Base-by-base conservation (phyloP, 2,329 filamentous ascomycete species). In the Fusarium vanettenii region DNA sequence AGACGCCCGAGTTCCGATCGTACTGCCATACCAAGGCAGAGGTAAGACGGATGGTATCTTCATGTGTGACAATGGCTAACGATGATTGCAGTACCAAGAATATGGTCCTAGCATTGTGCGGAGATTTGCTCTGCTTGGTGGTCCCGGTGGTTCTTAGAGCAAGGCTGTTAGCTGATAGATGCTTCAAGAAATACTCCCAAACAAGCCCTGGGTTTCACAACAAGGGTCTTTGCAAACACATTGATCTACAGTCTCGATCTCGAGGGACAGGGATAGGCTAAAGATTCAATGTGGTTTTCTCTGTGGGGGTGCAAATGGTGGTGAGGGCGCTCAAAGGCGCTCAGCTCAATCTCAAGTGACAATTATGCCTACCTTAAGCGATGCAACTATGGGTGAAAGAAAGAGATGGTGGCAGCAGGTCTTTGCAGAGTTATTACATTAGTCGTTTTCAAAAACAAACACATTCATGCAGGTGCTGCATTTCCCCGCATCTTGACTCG, bases 1-100 rank as follows among this genome's bases (percentile, higher is more conserved):
- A 98, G 87, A 99, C 97, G 8, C 96, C 97, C 6, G 97, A 99
- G 85, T 99, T 99, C 89, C 92, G 95, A 83, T 98, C 95, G 81
- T 99, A 98, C 87, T 99, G 97, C 87, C 97, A 99, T 85, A 99
- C 94, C 67, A 97, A 97, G 88, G 92, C 91, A 33, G 90, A 92
- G 87, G 89, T 91, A 81, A 78, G 87, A 79, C 6, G 8, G 20
- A 14, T 13, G 52, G 20, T 10, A 6, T 16, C 5, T 5, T 29
- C 2, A 10, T 7, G 25, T n/a, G 6, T 4, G 14, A n/a, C 16
- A 60, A 57, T 50, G 27, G 33, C 76, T 79, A 45, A 78, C 50
- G 22, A 43, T 4, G 8, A 37, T 7, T 66, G 18, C 84, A 96
- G 88, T 98, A 98, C 83, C 94, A 98, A 85, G 96, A 98, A 87